A percentile compares a stretch with the other conserved stretches of the same genome.
These are phyloP conservation scores for Coemansia sp. DNA, from an alignment of 192 early-diverging fungal species.

Conservation along the genomic window DNA sequence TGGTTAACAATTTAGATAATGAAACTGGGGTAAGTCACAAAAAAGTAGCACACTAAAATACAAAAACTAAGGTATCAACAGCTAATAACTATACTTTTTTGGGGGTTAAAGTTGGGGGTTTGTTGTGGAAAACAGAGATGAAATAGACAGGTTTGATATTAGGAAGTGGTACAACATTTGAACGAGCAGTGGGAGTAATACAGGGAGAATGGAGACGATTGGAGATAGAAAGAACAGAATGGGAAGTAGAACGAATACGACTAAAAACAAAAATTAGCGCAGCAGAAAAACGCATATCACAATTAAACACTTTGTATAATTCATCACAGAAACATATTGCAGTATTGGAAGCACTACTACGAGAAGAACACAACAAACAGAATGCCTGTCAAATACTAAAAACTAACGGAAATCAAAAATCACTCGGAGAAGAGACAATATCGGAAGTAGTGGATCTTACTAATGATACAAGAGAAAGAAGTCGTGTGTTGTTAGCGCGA, in stretches of 20 bases:
- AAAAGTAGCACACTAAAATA: background rate
- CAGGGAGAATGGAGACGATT: constrained; percentile 48
- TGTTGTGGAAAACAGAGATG: background rate
- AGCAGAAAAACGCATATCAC: constrained; percentile 42
- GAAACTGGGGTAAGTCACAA: background rate
- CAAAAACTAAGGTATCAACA: background rate
- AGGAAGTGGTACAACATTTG: constrained; percentile 20
- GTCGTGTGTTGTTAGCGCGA: constrained; percentile 25
- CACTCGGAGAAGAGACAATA: background rate
- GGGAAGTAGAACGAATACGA: constrained; percentile 46
- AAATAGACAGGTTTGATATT: constrained; percentile 5
- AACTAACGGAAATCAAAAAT: background rate
- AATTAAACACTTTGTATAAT: constrained; percentile 17
- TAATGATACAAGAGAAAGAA: constrained; percentile 13
- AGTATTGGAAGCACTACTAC: constrained; percentile 25
- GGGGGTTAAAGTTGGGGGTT: no score
- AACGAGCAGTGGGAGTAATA: constrained; percentile 31
- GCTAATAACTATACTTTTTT: background rate
- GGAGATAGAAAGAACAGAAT: constrained; percentile 42
- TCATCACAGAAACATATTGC: constrained; percentile 35
- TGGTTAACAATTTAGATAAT: background rate
- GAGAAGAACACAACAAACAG: background rate
- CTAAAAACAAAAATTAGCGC: constrained; percentile 42
- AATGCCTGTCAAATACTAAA: background rate
- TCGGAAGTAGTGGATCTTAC: constrained; percentile 20